phyloP scores from a whole-genome alignment of 208 protist genomes.

The Giardia muris region DNA sequence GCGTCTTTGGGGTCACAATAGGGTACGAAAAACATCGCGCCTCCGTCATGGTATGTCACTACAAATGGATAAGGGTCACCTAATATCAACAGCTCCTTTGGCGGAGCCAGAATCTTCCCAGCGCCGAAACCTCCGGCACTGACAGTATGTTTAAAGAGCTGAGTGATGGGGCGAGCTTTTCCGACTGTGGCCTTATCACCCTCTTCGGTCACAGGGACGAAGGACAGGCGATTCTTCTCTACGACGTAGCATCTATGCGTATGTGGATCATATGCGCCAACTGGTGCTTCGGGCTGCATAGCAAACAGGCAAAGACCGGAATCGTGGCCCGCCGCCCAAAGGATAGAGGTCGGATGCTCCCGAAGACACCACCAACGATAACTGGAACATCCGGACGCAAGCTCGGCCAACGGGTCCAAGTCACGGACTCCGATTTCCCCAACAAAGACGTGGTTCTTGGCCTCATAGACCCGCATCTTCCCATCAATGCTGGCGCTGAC shows the following conservation, averaged over 20 bases:
- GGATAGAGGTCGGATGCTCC: not conserved
- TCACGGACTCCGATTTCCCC: not conserved
- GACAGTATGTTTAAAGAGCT: slow-evolving; percentile 4
- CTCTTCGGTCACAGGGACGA: too few relatives aligned
- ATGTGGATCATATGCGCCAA: not conserved
- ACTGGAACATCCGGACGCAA: not conserved
- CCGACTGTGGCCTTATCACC: too few relatives aligned
- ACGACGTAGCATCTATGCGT: not conserved
- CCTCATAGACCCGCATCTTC: not conserved
- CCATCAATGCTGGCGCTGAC: not conserved
- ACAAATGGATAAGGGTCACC: slow-evolving; percentile 23
- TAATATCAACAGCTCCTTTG: not conserved
- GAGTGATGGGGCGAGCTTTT: too few relatives aligned
- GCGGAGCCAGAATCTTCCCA: not conserved
- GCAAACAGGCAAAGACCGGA: not conserved
- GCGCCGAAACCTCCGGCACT: not conserved
- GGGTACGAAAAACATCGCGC: not conserved
- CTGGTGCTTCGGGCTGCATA: not conserved
- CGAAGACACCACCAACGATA: not conserved
- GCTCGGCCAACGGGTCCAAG: not conserved
- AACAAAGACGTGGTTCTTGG: not conserved
- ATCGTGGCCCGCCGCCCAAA: slow-evolving; percentile 25
- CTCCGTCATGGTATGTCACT: not conserved
- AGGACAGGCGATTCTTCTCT: too few relatives aligned
- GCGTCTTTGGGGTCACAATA: not conserved